Conservation (phyloP, 2,329 filamentous ascomycete species). For the Ampelomyces quisqualis region DNA sequence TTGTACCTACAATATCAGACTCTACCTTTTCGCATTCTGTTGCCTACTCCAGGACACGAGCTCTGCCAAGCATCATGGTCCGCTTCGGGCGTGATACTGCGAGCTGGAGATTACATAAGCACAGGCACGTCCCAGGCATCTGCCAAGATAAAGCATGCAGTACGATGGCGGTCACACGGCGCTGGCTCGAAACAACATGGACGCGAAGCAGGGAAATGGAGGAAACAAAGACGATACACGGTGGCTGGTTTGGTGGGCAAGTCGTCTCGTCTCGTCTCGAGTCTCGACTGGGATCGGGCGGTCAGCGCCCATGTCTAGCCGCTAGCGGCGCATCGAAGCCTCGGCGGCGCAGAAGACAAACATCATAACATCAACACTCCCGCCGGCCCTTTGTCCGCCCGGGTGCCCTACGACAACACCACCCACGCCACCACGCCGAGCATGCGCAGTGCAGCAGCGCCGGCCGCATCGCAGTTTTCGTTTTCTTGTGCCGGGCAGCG, state of each 20-base stretch:
- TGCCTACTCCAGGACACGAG: conserved; percentile 6
- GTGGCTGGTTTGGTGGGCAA: conserved; percentile 21
- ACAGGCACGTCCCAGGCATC: not conserved
- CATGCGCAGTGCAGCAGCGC: conserved; percentile 20
- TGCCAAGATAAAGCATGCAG: not conserved
- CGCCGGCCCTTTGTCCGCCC: conserved; percentile 6
- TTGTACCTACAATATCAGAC: conserved; percentile 6
- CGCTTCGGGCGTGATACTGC: conserved; percentile 27
- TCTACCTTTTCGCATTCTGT: conserved; percentile 8
- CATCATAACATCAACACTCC: conserved; percentile 7
- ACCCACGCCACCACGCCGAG: conserved; percentile 11
- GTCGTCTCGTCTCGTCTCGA: not conserved
- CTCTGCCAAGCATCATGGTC: conserved; percentile 24
- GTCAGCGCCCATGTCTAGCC: not conserved
- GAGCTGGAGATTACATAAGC: conserved; percentile 11
- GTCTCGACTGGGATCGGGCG: not conserved
- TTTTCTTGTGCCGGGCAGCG: conserved; percentile 3
- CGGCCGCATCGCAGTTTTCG: conserved; percentile 4
- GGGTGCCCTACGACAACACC: not conserved
- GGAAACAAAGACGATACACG: conserved; percentile 2
- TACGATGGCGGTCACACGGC: conserved; percentile 14
- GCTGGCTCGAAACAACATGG: conserved; percentile 4
- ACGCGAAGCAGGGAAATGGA: conserved; percentile 10
- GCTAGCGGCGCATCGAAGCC: conserved; percentile 14
- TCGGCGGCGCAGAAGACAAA: conserved; percentile 5